Percentiles rank a stretch among this genome's conserved stretches.
phyloP scores from a whole-genome alignment of 352 stramenopile species.

The Pythium guiyangense region DNA sequence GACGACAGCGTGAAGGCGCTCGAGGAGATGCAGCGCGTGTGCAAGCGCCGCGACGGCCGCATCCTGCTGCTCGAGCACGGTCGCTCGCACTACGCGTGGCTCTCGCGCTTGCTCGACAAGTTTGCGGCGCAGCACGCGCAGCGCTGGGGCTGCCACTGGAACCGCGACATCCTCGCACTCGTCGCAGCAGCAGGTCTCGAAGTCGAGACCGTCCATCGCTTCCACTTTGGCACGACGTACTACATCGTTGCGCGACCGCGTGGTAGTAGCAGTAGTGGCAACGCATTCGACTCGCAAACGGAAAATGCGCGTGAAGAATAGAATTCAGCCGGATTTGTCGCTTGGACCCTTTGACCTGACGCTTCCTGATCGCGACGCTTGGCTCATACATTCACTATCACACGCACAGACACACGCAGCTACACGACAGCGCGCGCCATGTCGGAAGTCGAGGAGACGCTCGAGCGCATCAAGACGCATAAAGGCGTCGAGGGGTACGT shows the following conservation, averaged over 20 bases:
- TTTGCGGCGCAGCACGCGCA: constrained; percentile 89
- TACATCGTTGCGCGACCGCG: constrained; percentile 72
- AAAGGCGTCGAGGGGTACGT: constrained; percentile 94
- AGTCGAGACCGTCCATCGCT: constrained; percentile 82
- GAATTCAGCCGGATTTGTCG: background rate
- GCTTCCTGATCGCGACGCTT: background rate
- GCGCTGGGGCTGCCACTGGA: constrained; percentile 96
- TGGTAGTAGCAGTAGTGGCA: background rate
- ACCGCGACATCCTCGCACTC: constrained; percentile 92
- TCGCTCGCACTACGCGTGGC: constrained; percentile 83
- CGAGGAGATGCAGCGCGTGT: constrained; percentile 92
- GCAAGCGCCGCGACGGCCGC: constrained; percentile 54
- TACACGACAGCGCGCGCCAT: constrained; percentile 18
- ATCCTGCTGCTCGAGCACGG: constrained; percentile 96
- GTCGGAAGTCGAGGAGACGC: constrained; percentile 93
- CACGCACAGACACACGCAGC: background rate
- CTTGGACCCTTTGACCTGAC: background rate
- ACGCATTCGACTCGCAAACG: background rate
- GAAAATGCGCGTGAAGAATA: constrained; percentile 1
- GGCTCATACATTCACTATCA: too few relatives aligned
- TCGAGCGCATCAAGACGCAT: constrained; percentile 94
- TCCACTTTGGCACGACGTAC: constrained; percentile 96
- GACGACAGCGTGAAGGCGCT: constrained; percentile 91
- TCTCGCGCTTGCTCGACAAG: constrained; percentile 92
- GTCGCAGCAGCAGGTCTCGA: constrained; percentile 80